Conservation (phyloP, 129 eudicot genomes). For the Pulicaria dysenterica region DNA sequence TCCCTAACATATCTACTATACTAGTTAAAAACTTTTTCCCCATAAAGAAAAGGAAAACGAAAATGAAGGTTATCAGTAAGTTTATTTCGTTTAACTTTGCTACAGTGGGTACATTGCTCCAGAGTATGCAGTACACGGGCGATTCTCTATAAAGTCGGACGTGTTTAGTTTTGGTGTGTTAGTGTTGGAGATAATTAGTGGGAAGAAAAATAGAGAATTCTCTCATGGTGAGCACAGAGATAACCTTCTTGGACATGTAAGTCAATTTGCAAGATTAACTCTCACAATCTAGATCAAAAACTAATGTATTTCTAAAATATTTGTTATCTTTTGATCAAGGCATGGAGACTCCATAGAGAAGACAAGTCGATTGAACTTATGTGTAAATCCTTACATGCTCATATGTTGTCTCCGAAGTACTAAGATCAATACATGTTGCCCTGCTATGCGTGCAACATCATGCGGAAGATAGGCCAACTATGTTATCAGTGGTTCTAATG, state of each 20-base stretch:
- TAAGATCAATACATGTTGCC: constrained; percentile 39
- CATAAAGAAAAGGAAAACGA: neutral
- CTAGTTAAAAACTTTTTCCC: neutral
- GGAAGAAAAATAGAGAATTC: constrained; percentile 27
- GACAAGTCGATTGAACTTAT: no score
- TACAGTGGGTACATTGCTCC: constrained; percentile 33
- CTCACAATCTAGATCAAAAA: neutral
- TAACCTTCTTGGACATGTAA: constrained; percentile 51
- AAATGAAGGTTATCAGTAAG: neutral
- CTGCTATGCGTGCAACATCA: constrained; percentile 52
- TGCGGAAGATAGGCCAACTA: constrained; percentile 51
- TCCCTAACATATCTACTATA: neutral
- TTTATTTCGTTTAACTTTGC: neutral
- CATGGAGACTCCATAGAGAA: no score
- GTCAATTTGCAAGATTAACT: neutral
- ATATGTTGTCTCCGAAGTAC: constrained; percentile 19
- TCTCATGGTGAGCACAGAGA: constrained; percentile 30
- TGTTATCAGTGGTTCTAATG: constrained; percentile 53
- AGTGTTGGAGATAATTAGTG: constrained; percentile 34
- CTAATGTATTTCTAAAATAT: neutral
- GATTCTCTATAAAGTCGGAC: constrained; percentile 30
- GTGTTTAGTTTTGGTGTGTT: constrained; percentile 38
- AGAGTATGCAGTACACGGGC: constrained; percentile 26
- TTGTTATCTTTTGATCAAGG: no score
- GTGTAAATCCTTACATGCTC: neutral